A percentile compares a stretch with the other conserved stretches of the same genome.
Conservation (phyloP, 176 grass and related monocot genomes). For the Carex parvula region DNA sequence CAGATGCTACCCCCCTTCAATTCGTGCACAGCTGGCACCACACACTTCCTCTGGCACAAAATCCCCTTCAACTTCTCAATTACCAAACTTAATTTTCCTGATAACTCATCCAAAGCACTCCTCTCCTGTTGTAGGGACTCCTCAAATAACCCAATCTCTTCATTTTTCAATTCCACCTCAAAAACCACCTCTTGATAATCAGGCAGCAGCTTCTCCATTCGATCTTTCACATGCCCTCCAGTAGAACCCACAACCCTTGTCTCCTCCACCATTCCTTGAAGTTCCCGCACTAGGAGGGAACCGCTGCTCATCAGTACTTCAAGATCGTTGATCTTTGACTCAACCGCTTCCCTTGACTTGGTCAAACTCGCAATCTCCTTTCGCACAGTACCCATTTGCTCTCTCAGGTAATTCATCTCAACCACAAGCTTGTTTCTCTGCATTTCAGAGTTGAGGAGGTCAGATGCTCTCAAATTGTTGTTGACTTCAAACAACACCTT, state of each 20-base stretch:
- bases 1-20: conserved; percentile 22
- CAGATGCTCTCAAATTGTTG: conserved; percentile 72
- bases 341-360: conserved; percentile 32
- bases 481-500: conserved; percentile 75
- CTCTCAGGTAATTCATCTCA: conserved; percentile 47
- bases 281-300: conserved; percentile 39
- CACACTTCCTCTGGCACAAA: conserved; percentile 36
- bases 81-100: conserved; percentile 39
- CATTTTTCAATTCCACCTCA: conserved; percentile 45
- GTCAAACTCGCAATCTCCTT: conserved; percentile 52
- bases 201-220: conserved; percentile 40
- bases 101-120: conserved; percentile 44
- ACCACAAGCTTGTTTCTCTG: conserved; percentile 42
- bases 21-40: conserved; percentile 16
- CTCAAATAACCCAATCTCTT: conserved; percentile 51
- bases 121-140: conserved; percentile 42
- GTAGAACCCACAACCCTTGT: conserved; percentile 34
- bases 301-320: conserved; percentile 41
- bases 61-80: conserved; percentile 37
- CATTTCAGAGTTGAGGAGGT: conserved; percentile 80
- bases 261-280: conserved; percentile 39
- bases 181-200: conserved; percentile 67
- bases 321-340: conserved; percentile 41
- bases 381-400: conserved; percentile 43
- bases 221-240: conserved; percentile 34